Percentiles rank a stretch among this genome's conserved stretches.
These are phyloP conservation scores for Pneumocystis sp. DNA, from an alignment of 1,139 yeast genomes.

Conservation along the genomic window DNA sequence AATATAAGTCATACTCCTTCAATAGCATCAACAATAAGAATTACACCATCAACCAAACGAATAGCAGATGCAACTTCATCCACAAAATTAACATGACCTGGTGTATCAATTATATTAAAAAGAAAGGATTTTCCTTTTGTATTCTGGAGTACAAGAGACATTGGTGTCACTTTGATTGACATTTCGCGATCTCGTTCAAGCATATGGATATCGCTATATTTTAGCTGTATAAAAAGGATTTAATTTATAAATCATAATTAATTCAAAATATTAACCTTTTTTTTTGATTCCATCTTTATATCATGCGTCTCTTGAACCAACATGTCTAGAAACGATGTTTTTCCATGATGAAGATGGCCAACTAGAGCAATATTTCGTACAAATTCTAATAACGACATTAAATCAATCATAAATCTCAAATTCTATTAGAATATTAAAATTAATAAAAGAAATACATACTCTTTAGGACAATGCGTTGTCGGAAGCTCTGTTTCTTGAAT, in stretches of 20 bases:
- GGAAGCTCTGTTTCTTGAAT: constrained; percentile 45
- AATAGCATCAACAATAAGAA: constrained; percentile 65
- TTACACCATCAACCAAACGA: constrained; percentile 47
- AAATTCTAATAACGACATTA: constrained; percentile 45
- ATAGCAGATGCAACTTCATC: constrained; percentile 57
- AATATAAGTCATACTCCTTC: constrained; percentile 42
- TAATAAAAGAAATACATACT: constrained; percentile 26
- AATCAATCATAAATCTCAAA: constrained; percentile 26
- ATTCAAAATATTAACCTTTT: constrained; percentile 22
- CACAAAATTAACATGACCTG: constrained; percentile 76
- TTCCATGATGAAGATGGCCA: constrained; percentile 82
- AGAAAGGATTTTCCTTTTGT: constrained; percentile 41
- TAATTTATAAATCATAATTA: not conserved
- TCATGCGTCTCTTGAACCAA: constrained; percentile 51
- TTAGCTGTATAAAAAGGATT: constrained; percentile 23
- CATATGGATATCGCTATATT: constrained; percentile 57
- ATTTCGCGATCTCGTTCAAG: constrained; percentile 60
- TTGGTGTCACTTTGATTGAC: constrained; percentile 48
- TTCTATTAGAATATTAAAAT: not conserved
- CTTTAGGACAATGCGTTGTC: constrained; percentile 43
- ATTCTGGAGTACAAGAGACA: constrained; percentile 48
- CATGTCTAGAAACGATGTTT: constrained; percentile 63
- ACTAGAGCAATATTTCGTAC: constrained; percentile 64
- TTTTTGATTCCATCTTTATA: constrained; percentile 17
- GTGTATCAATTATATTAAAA: constrained; percentile 62